Evolutionary conservation across 768 basidiomycete species (phyloP).

Genomic region (Tricholoma sp.): DNA sequence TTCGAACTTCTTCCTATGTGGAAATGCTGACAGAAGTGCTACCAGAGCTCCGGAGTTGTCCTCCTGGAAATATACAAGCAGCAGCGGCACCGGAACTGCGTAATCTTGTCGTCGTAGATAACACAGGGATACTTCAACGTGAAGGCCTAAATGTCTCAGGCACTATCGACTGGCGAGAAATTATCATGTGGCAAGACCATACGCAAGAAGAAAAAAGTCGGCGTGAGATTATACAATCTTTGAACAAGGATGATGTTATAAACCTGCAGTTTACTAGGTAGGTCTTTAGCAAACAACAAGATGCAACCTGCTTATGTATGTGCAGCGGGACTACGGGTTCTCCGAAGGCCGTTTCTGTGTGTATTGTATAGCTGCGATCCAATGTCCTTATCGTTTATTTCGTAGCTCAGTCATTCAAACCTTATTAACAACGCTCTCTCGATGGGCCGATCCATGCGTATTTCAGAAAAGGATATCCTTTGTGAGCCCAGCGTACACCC

Average conservation of each 20-base stretch:
- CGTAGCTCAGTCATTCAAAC: slow-evolving; percentile 71
- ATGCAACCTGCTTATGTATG: too few relatives aligned
- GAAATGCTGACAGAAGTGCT: slow-evolving; percentile 53
- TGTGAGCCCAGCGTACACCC: slow-evolving; percentile 38
- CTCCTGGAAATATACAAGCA: slow-evolving; percentile 54
- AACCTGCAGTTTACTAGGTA: slow-evolving; percentile 87
- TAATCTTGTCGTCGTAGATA: slow-evolving; percentile 65
- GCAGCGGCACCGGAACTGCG: slow-evolving; percentile 55
- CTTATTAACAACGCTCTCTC: slow-evolving; percentile 73
- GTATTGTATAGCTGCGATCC: slow-evolving; percentile 13
- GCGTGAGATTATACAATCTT: slow-evolving; percentile 31
- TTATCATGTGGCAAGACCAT: slow-evolving; percentile 64
- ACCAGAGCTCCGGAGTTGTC: slow-evolving; percentile 45
- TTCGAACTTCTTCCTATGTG: slow-evolving; percentile 63
- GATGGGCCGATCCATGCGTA: slow-evolving; percentile 66
- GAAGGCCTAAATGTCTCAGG: slow-evolving; percentile 36
- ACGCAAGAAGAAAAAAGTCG: slow-evolving; percentile 37
- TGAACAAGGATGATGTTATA: slow-evolving; percentile 65
- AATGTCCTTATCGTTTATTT: neutral
- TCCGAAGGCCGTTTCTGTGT: slow-evolving; percentile 81
- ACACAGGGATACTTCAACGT: slow-evolving; percentile 33
- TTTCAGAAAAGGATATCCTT: slow-evolving; percentile 60
- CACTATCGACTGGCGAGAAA: slow-evolving; percentile 67
- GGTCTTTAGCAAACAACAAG: slow-evolving; percentile 1
- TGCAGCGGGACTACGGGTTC: slow-evolving; percentile 72